These are phyloP conservation scores for Pichia membranifaciens DNA, from an alignment of 805 yeast species.

Conservation along the genomic window DNA sequence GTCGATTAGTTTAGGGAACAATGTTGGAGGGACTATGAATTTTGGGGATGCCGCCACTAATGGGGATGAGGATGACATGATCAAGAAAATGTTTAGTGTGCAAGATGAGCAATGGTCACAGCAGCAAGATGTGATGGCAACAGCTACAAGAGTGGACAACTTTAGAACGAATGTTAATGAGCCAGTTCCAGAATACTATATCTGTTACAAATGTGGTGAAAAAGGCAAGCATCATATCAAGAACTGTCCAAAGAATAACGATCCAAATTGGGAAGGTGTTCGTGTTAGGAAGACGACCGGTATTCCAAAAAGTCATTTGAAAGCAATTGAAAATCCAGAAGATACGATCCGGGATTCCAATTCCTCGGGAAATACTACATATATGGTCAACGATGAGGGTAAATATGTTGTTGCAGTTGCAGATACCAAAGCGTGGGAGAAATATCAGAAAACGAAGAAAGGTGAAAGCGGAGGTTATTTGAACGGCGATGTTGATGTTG, in stretches of 20 bases:
- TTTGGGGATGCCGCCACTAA: conserved; percentile 13
- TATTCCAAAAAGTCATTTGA: conserved; percentile 89
- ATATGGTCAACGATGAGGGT: conserved; percentile 90
- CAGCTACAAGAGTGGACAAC: conserved; percentile 62
- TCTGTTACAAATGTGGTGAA: conserved; percentile 94
- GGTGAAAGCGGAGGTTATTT: conserved; percentile 11
- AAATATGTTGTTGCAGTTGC: conserved; percentile 95
- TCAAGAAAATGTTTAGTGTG: conserved; percentile 84
- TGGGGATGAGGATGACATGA: conserved; percentile 74
- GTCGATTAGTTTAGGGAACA: background rate
- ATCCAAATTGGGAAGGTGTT: conserved; percentile 91
- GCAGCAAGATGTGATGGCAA: conserved; percentile 86
- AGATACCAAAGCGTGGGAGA: conserved; percentile 85
- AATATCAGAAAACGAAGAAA: conserved; percentile 65
- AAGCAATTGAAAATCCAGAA: conserved; percentile 75
- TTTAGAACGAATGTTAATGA: conserved; percentile 45
- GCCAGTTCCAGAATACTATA: conserved; percentile 90
- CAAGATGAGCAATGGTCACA: conserved; percentile 94
- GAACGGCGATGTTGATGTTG: conserved; percentile 32
- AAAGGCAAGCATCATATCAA: conserved; percentile 91
- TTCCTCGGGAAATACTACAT: conserved; percentile 34
- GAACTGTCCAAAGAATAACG: conserved; percentile 90
- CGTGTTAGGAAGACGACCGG: conserved; percentile 91
- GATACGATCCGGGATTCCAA: conserved; percentile 46
- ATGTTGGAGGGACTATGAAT: conserved; percentile 27